Evolutionary conservation across 192 early-diverging fungal species (phyloP), one percentile per base, ranked within the genome.

Genomic region (Chytriomyces confervae): DNA sequence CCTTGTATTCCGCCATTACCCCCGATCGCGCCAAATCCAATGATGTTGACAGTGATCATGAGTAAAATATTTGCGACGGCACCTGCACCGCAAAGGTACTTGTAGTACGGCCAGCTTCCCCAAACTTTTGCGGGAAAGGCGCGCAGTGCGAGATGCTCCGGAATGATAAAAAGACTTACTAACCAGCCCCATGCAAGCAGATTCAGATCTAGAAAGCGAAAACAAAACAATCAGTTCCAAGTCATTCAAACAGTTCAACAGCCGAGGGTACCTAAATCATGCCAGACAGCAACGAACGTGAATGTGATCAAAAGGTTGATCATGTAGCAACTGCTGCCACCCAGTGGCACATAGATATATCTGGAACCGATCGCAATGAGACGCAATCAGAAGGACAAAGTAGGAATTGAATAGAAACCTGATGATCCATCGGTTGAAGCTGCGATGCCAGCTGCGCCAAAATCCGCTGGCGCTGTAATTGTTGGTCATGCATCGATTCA

Each of bases 201-300:
- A 20, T 87, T 86, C 77, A 96, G 75, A 53, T 71, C 69, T 71
- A 29, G 8, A 60, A 60, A 60, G 23, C 36, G 36, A 36, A 36
- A 36, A 36, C 36, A 36, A 1, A 36, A 36, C 36, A 36, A 36
- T 36, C 36, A 36, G 36, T 36, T 4, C 36, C 1, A 36, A 36
- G 4, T 36, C 36, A 36, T 36, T 36, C 36, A 57, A 71, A 27
- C 18, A 20, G 62, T 96, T 62, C 36, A 99, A 7, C 89, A 90
- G 62, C 96, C 94, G 3, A 98, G 81, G 95, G 95, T 95, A 99
- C 44, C 93, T 93, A 75, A 98, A 75, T 99, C 97, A 83, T 99
- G 97, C 97, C 97, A 99, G 13, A 98, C 69, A 7, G 96, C 97
- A 8, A 99, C 97, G 89, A 98, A 99, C 1, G 96, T 95, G 80